phyloP scores from a whole-genome alignment of 371 early-diverging fungal genomes.

The Chytridiales sp. region DNA sequence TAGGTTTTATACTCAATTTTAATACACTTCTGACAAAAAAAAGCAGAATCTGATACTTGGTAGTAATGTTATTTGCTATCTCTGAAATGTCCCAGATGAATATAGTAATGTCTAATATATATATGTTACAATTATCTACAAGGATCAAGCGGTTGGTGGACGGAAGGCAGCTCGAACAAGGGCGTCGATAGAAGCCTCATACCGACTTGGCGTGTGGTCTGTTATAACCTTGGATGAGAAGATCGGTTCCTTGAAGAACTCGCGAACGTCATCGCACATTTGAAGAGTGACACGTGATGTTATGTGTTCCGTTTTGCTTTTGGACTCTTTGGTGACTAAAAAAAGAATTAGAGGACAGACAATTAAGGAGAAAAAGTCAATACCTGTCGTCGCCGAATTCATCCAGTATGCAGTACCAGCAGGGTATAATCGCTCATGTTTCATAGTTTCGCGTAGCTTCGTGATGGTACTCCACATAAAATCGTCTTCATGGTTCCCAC shows the following conservation, averaged over 20 bases:
- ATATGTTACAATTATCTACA: too few relatives aligned
- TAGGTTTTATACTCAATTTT: too few relatives aligned
- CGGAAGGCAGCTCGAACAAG: constrained; percentile 17
- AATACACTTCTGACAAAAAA: too few relatives aligned
- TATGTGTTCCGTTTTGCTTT: neutral
- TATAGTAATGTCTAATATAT: too few relatives aligned
- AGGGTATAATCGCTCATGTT: constrained; percentile 32
- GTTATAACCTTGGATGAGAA: constrained; percentile 30
- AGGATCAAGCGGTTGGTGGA: too few relatives aligned
- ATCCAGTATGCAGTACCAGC: constrained; percentile 37
- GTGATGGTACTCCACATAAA: constrained; percentile 30
- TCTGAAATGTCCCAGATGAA: too few relatives aligned
- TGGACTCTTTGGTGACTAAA: constrained; percentile 5
- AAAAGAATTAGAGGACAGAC: neutral
- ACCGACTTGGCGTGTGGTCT: constrained; percentile 29
- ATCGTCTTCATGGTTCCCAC: constrained; percentile 24
- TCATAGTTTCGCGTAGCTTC: constrained; percentile 28
- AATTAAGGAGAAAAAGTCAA: neutral
- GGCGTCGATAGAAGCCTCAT: constrained; percentile 26
- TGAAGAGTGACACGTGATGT: constrained; percentile 19
- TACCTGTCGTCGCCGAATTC: constrained; percentile 19
- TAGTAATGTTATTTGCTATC: too few relatives aligned
- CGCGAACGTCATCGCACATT: constrained; percentile 32
- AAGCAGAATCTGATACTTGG: too few relatives aligned
- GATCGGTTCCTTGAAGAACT: constrained; percentile 29